A percentile compares a stretch with the other conserved stretches of the same genome.
Conservation (phyloP, 495 filamentous ascomycete species). For the Viridothelium virens region DNA sequence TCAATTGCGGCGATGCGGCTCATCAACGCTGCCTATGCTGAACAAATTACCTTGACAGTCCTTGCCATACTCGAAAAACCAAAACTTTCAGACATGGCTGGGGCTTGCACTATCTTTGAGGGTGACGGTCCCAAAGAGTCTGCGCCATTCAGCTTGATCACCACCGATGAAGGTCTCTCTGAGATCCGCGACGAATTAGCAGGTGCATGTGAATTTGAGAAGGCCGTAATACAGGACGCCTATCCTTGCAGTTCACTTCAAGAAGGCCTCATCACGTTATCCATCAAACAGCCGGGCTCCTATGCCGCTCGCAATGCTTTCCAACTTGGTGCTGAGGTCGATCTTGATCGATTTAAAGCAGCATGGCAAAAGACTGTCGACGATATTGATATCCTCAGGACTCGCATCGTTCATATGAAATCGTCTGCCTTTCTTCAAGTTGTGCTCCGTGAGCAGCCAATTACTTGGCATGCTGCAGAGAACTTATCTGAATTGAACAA, state of each 20-base stretch:
- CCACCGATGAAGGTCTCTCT: constrained; percentile 23
- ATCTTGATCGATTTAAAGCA: constrained; percentile 38
- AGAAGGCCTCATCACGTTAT: constrained; percentile 45
- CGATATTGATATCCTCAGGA: constrained; percentile 36
- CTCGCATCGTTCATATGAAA: constrained; percentile 35
- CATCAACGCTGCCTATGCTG: constrained; percentile 23
- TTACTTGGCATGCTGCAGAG: constrained; percentile 17
- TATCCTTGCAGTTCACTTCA: constrained; percentile 54
- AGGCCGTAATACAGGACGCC: constrained; percentile 44
- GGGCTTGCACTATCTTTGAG: constrained; percentile 18
- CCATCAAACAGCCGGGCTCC: constrained; percentile 35
- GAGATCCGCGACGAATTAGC: constrained; percentile 41
- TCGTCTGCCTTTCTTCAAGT: constrained; percentile 21
- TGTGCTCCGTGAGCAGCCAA: constrained; percentile 24
- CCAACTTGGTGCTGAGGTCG: constrained; percentile 36
- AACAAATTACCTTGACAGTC: constrained; percentile 43
- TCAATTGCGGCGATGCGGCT: constrained; percentile 28
- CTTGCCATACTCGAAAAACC: constrained; percentile 45
- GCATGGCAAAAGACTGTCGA: constrained; percentile 42
- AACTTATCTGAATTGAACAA: constrained; percentile 16
- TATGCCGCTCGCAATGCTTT: constrained; percentile 41
- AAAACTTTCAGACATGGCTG: constrained; percentile 43
- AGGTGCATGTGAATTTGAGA: constrained; percentile 38
- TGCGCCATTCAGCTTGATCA: constrained; percentile 44
- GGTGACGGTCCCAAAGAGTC: constrained; percentile 19